phyloP scores from a whole-genome alignment of 305 asterid genomes.

The Solanum hybrid region DNA sequence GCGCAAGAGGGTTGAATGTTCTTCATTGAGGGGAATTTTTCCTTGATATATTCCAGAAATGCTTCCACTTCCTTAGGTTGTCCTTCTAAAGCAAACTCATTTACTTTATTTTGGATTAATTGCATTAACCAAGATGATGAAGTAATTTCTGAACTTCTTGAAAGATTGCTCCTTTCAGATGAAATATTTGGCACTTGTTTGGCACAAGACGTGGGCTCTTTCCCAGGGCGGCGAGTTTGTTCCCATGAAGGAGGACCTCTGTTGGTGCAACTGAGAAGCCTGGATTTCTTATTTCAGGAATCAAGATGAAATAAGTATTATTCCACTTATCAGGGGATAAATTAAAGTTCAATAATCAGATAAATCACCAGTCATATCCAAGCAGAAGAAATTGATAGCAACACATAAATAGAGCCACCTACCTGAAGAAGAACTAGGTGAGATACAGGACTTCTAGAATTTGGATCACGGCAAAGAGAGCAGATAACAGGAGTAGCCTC shows the following conservation, averaged over 20 bases:
- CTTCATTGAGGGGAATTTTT: conserved; percentile 53
- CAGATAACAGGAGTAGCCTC: conserved; percentile 67
- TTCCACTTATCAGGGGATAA: background rate
- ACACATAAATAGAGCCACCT: conserved; percentile 13
- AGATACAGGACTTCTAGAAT: conserved; percentile 62
- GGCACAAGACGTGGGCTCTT: conserved; percentile 38
- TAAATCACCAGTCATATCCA: conserved; percentile 10
- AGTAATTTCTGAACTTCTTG: conserved; percentile 26
- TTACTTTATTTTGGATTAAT: conserved; percentile 52
- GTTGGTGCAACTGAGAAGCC: conserved; percentile 66
- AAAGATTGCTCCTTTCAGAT: conserved; percentile 20
- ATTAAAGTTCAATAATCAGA: background rate
- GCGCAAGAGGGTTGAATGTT: conserved; percentile 38
- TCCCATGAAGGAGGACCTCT: conserved; percentile 78
- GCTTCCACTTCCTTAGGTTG: conserved; percentile 58
- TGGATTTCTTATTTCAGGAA: conserved; percentile 74
- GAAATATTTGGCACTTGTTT: conserved; percentile 15
- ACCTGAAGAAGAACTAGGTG: conserved; percentile 94
- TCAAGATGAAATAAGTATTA: background rate
- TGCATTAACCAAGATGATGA: conserved; percentile 44
- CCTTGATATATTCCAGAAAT: conserved; percentile 48
- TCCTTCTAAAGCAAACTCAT: conserved; percentile 59
- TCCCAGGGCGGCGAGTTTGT: conserved; percentile 44
- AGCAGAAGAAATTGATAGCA: background rate
- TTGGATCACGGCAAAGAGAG: conserved; percentile 87